A percentile compares a stretch with the other conserved stretches of the same genome.
phyloP scores from a whole-genome alignment of 768 basidiomycete species.

The Leccinum ochraceum region DNA sequence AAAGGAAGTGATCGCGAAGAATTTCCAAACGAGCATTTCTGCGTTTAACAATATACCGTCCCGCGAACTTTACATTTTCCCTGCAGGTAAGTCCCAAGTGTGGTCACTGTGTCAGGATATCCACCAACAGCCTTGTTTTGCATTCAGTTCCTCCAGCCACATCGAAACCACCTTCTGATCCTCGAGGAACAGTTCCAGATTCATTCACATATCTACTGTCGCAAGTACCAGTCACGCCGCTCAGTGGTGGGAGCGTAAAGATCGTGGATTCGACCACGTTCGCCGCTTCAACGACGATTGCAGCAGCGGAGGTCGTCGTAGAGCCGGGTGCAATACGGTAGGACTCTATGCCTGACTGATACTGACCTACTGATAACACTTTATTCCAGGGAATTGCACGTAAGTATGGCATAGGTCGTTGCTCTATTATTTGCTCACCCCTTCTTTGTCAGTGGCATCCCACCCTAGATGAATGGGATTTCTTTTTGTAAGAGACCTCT shows the following conservation, averaged over 20 bases:
- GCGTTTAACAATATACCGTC: constrained; percentile 55
- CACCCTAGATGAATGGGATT: constrained; percentile 64
- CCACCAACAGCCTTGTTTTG: background rate
- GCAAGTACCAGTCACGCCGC: constrained; percentile 41
- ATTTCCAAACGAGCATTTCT: constrained; percentile 48
- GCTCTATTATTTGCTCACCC: background rate
- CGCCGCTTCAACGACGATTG: constrained; percentile 47
- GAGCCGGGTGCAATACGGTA: constrained; percentile 58
- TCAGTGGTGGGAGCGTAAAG: constrained; percentile 56
- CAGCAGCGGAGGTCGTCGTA: constrained; percentile 55
- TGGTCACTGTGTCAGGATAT: background rate
- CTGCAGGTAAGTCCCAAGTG: constrained; percentile 26
- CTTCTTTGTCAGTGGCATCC: constrained; percentile 61
- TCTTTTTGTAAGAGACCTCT: constrained; percentile 46
- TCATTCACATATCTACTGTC: constrained; percentile 55
- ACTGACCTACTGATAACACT: background rate
- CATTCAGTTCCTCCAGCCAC: constrained; percentile 37
- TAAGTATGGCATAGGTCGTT: constrained; percentile 25
- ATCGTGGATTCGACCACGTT: constrained; percentile 58
- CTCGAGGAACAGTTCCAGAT: constrained; percentile 41
- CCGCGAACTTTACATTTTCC: constrained; percentile 54
- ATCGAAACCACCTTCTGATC: constrained; percentile 32
- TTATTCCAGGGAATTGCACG: constrained; percentile 52
- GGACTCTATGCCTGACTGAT: background rate
- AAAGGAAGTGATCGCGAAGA: constrained; percentile 56